phyloP scores from a whole-genome alignment of 768 basidiomycete species.

The Lactarius hatsudake region DNA sequence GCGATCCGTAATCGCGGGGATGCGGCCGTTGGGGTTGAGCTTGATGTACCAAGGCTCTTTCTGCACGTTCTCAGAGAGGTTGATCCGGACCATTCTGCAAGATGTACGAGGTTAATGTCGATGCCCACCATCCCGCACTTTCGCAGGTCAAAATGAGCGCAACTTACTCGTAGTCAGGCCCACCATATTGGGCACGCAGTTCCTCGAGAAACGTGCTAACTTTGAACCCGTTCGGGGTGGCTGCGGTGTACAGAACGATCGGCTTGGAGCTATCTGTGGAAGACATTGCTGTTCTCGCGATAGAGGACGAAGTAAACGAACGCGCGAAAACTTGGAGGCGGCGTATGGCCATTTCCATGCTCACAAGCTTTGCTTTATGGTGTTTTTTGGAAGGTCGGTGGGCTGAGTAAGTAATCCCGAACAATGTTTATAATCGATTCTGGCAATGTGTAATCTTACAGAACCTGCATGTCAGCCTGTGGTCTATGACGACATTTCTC shows the following conservation, averaged over 20 bases:
- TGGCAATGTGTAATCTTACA: too few species aligned
- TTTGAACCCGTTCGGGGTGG: constrained; percentile 57
- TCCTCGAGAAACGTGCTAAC: constrained; percentile 61
- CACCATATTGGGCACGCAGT: constrained; percentile 42
- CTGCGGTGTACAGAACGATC: constrained; percentile 34
- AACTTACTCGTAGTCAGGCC: constrained; percentile 47
- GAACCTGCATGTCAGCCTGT: too few species aligned
- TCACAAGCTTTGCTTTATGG: background rate
- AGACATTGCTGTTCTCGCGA: constrained; percentile 10
- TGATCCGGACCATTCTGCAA: constrained; percentile 49
- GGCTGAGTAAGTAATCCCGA: background rate
- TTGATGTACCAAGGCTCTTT: constrained; percentile 81
- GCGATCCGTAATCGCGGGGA: constrained; percentile 65
- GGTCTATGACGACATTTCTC: background rate
- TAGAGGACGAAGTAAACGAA: background rate
- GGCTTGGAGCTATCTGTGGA: constrained; percentile 21
- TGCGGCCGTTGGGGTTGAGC: constrained; percentile 70
- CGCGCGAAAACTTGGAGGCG: background rate
- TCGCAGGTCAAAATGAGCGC: constrained; percentile 14
- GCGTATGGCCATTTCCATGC: background rate
- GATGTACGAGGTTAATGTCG: constrained; percentile 1
- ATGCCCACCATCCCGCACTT: background rate
- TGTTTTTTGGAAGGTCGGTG: background rate
- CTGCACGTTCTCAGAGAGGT: constrained; percentile 64
- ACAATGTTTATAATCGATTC: background rate